These are phyloP conservation scores for Cajanus cajan DNA, from an alignment of 306 rosid species.

Conservation along the genomic window DNA sequence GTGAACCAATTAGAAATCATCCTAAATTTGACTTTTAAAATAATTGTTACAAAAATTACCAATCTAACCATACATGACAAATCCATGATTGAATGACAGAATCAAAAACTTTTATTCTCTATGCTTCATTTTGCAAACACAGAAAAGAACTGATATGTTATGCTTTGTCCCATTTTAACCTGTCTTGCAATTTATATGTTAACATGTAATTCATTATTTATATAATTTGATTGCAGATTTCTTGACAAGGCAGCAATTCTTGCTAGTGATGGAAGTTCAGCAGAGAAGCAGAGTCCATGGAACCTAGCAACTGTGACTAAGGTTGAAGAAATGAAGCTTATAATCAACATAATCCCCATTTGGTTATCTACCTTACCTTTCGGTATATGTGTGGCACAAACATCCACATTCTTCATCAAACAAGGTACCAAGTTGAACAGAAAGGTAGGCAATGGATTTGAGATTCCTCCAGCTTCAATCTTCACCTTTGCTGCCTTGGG, in stretches of 20 bases:
- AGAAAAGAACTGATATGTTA: not conserved
- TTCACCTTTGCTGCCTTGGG: slow-evolving; percentile 63
- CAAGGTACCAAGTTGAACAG: slow-evolving; percentile 61
- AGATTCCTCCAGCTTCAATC: slow-evolving; percentile 77
- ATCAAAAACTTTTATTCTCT: not conserved
- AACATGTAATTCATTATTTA: not conserved
- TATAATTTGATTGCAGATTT: slow-evolving; percentile 48
- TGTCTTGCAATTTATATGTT: not conserved
- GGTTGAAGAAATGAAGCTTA: slow-evolving; percentile 87
- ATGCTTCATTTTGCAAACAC: not conserved
- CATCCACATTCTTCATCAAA: slow-evolving; percentile 85
- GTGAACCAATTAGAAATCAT: not conserved
- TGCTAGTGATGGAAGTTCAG: slow-evolving; percentile 32
- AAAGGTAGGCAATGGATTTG: slow-evolving; percentile 39
- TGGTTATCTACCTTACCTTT: slow-evolving; percentile 81
- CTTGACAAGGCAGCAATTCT: slow-evolving; percentile 88
- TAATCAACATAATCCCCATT: slow-evolving; percentile 81
- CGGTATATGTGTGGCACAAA: slow-evolving; percentile 67
- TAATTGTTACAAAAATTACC: not conserved
- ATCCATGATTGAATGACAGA: not conserved
- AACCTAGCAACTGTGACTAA: slow-evolving; percentile 63
- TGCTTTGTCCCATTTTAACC: not conserved
- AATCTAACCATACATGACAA: not conserved
- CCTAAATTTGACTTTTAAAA: not conserved
- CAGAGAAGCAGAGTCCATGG: slow-evolving; percentile 65